These are phyloP conservation scores for Adansonia grandidieri DNA, from an alignment of 441 rosid species.

Conservation along the genomic window DNA sequence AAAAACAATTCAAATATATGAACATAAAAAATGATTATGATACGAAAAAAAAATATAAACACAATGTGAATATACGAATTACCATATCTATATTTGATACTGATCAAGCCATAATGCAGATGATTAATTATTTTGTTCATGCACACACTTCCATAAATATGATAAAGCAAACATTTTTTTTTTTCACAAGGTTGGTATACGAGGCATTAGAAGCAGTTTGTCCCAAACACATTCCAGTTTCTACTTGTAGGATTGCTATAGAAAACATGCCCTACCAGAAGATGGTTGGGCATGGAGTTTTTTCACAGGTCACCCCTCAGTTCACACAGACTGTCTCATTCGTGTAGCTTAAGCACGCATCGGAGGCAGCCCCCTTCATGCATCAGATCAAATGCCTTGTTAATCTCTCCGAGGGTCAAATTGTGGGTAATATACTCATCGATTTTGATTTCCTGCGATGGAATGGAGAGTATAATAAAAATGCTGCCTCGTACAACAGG, in stretches of 20 bases:
- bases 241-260: background rate
- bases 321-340: slow-evolving; percentile 29
- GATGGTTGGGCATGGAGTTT: background rate
- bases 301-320: slow-evolving; percentile 28
- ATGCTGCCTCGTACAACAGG: background rate
- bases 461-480: background rate
- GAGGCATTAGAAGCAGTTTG: background rate
- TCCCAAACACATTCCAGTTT: background rate
- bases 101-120: background rate
- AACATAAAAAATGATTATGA: too few relatives aligned
- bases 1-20: too few relatives aligned
- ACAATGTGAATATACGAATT: too few relatives aligned
- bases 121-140: slow-evolving; percentile 6
- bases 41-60: too few relatives aligned
- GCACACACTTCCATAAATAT: background rate
- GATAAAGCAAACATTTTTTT: background rate
- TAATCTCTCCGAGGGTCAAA: slow-evolving; percentile 75
- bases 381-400: slow-evolving; percentile 83
- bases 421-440: slow-evolving; percentile 89
- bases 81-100: background rate
- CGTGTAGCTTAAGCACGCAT: slow-evolving; percentile 66
- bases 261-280: background rate
- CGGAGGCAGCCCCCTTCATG: slow-evolving; percentile 90
- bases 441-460: slow-evolving; percentile 84
- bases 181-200: background rate